Conservation (phyloP, 2,329 filamentous ascomycete genomes). For the Colletotrichum sp. region DNA sequence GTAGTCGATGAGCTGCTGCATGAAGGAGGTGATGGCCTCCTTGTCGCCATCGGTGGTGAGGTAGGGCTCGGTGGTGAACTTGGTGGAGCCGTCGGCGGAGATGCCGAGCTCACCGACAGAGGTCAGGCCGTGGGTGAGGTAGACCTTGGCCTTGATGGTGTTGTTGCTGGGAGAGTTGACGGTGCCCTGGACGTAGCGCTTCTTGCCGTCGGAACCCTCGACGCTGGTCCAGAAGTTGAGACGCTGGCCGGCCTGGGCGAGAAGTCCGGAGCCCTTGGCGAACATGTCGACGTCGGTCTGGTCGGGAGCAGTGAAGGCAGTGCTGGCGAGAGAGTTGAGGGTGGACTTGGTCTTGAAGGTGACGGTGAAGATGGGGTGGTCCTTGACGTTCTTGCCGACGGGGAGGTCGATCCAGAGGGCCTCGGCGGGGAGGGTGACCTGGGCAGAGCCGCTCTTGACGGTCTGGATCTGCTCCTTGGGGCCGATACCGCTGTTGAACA, state of each 20-base stretch:
- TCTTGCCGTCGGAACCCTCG: constrained; percentile 42
- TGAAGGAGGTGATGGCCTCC: constrained; percentile 31
- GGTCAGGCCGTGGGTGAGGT: constrained; percentile 55
- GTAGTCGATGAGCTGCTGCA: constrained; percentile 30
- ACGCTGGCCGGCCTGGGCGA: constrained; percentile 50
- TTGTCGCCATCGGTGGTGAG: constrained; percentile 32
- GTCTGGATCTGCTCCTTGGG: constrained; percentile 49
- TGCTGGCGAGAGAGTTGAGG: constrained; percentile 15
- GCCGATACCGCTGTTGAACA: constrained; percentile 64
- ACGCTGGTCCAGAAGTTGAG: constrained; percentile 53
- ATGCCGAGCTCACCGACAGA: constrained; percentile 53
- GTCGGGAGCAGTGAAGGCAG: constrained; percentile 24
- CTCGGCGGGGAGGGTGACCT: constrained; percentile 30
- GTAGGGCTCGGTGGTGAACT: constrained; percentile 42
- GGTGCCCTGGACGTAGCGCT: constrained; percentile 48
- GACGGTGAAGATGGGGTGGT: constrained; percentile 35
- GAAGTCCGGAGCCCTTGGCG: constrained; percentile 40
- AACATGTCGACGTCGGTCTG: constrained; percentile 35
- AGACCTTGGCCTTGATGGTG: constrained; percentile 51
- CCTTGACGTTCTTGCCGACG: constrained; percentile 49
- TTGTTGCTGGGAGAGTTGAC: constrained; percentile 47
- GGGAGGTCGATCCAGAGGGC: constrained; percentile 31
- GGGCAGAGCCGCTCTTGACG: constrained; percentile 46
- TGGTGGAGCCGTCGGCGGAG: constrained; percentile 42
- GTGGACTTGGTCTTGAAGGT: constrained; percentile 31